phyloP scores from a whole-genome alignment of 164 flowering plant species.

The Euptelea pleiosperma region DNA sequence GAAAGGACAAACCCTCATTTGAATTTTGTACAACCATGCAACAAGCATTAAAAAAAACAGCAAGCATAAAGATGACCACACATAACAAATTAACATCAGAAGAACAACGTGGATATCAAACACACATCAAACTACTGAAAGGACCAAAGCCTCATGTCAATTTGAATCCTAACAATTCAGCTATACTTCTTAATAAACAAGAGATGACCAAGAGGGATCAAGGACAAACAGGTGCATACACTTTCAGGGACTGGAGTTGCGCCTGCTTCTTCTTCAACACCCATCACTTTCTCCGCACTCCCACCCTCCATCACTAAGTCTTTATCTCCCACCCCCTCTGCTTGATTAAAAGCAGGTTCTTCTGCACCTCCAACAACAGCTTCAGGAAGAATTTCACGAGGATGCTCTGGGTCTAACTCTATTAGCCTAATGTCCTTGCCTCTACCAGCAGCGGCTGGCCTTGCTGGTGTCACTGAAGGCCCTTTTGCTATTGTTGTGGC shows the following conservation, averaged over 20 bases:
- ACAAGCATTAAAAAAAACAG: background rate
- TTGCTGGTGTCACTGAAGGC: conserved; percentile 45
- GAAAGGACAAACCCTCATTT: no score
- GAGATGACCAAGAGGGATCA: background rate
- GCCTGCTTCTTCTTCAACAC: conserved; percentile 68
- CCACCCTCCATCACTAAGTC: conserved; percentile 68
- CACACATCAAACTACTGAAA: background rate
- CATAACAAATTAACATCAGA: background rate
- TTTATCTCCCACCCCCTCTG: conserved; percentile 60
- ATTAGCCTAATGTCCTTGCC: conserved; percentile 71
- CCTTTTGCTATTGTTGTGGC: conserved; percentile 60
- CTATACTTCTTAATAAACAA: background rate
- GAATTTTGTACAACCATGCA: no score
- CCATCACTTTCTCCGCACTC: conserved; percentile 67
- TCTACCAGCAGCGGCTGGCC: conserved; percentile 71
- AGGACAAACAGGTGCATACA: conserved; percentile 33
- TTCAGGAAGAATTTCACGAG: conserved; percentile 60
- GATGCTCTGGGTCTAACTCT: conserved; percentile 71
- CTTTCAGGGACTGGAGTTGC: conserved; percentile 74
- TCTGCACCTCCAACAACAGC: conserved; percentile 47
- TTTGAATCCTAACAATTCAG: background rate
- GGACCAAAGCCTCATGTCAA: background rate
- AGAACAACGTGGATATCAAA: background rate
- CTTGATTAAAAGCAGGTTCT: conserved; percentile 47
- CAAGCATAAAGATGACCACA: background rate